A percentile compares a stretch with the other conserved stretches of the same genome.
Conservation (phyloP, 2,329 filamentous ascomycete genomes). For the Fusarium sublunatum region DNA sequence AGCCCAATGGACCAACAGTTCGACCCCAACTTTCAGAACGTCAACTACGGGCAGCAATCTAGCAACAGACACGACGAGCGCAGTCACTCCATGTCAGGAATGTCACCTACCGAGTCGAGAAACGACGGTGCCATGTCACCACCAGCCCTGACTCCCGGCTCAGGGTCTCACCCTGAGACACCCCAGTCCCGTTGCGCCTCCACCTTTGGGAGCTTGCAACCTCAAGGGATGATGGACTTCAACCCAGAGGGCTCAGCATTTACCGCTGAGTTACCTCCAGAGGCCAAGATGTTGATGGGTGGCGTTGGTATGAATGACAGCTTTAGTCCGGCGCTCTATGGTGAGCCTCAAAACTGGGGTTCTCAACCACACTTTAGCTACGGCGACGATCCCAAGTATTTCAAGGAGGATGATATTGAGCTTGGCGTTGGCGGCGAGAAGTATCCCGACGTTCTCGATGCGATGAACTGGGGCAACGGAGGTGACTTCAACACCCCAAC, state of each 20-base stretch:
- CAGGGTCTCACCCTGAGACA: constrained; percentile 41
- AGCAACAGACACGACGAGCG: constrained; percentile 26
- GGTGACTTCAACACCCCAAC: constrained; percentile 16
- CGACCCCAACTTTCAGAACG: constrained; percentile 39
- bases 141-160: constrained; percentile 45
- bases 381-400: constrained; percentile 20
- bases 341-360: constrained; percentile 22
- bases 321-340: constrained; percentile 20
- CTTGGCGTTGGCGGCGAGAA: constrained; percentile 6
- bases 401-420: constrained; percentile 22
- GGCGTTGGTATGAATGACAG: constrained; percentile 20
- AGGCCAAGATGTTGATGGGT: constrained; percentile 55
- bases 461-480: constrained; percentile 16
- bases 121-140: constrained; percentile 39
- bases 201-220: constrained; percentile 18
- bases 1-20: constrained; percentile 34
- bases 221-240: constrained; percentile 40
- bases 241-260: constrained; percentile 51
- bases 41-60: constrained; percentile 38
- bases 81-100: constrained; percentile 33
- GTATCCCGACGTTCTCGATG: constrained; percentile 26
- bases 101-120: constrained; percentile 32
- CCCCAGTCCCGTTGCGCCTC: constrained; percentile 39
- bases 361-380: constrained; percentile 14
- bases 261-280: constrained; percentile 56